phyloP scores from a whole-genome alignment of 2,329 filamentous ascomycete species.

The Colletotrichum spinosum region DNA sequence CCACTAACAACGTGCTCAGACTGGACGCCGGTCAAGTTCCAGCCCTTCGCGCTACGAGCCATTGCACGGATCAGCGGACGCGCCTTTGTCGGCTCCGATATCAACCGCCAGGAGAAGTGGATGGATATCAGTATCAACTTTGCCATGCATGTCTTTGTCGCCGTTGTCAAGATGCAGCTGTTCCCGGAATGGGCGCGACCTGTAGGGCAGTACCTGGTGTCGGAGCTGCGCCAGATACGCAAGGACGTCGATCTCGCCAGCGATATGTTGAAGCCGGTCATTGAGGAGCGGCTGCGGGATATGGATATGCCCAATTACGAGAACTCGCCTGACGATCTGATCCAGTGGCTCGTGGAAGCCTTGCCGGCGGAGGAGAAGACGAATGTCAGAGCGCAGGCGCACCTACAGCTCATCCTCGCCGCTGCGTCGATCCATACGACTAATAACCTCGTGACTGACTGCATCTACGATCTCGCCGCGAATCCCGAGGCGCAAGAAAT shows the following conservation, averaged over 20 bases:
- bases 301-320: constrained; percentile 52
- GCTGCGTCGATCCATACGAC: constrained; percentile 60
- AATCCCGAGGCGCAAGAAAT: constrained; percentile 60
- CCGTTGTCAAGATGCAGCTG: constrained; percentile 62
- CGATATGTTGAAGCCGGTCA: constrained; percentile 57
- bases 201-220: constrained; percentile 57
- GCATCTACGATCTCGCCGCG: constrained; percentile 62
- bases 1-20: constrained; percentile 48
- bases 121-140: constrained; percentile 64
- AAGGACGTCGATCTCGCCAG: constrained; percentile 56
- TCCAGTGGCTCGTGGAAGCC: constrained; percentile 58
- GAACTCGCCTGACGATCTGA: constrained; percentile 53
- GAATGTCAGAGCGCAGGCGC: constrained; percentile 52
- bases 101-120: constrained; percentile 66
- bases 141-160: constrained; percentile 60
- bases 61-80: constrained; percentile 66
- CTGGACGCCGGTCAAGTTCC: constrained; percentile 66
- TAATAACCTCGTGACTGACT: constrained; percentile 58
- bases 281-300: constrained; percentile 58
- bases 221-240: constrained; percentile 58
- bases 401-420: constrained; percentile 57
- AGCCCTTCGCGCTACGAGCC: constrained; percentile 62
- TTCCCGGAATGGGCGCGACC: constrained; percentile 63
- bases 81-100: constrained; percentile 62
- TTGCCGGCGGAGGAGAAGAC: constrained; percentile 52